phyloP scores from a whole-genome alignment of 2,329 filamentous ascomycete species.

The Fusarium floridanum region DNA sequence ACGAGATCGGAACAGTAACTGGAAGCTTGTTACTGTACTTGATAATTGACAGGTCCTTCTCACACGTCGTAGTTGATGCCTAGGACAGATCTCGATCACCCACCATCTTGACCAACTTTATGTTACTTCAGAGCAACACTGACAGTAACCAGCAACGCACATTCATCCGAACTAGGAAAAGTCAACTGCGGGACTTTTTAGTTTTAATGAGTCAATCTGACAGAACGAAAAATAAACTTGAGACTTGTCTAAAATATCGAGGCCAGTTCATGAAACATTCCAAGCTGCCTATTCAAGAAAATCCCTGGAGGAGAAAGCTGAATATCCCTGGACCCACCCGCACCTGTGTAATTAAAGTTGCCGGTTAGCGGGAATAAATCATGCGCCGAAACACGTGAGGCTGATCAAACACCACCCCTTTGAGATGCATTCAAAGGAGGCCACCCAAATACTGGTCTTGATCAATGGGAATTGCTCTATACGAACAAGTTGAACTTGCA shows the following conservation, averaged over 20 bases:
- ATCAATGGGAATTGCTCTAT: background rate
- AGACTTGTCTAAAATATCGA: background rate
- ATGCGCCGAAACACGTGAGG: slow-evolving; percentile 5
- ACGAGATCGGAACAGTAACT: background rate
- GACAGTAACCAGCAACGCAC: background rate
- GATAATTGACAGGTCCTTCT: background rate
- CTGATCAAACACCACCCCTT: background rate
- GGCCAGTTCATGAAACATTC: background rate
- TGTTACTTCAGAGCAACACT: background rate
- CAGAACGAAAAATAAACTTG: background rate
- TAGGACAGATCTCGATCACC: background rate
- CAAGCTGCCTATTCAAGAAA: background rate
- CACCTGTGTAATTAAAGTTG: background rate
- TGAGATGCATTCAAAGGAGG: background rate
- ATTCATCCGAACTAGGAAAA: background rate
- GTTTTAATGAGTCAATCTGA: background rate
- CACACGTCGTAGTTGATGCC: background rate
- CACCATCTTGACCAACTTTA: background rate
- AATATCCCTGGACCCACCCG: background rate
- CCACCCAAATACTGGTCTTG: background rate
- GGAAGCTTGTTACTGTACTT: no score
- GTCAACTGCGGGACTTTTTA: background rate
- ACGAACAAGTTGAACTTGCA: background rate
- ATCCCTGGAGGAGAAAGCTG: background rate
- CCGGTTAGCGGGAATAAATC: background rate